phyloP scores from a whole-genome alignment of 2,329 filamentous ascomycete genomes.

The Stagonosporopsis rhizophila region DNA sequence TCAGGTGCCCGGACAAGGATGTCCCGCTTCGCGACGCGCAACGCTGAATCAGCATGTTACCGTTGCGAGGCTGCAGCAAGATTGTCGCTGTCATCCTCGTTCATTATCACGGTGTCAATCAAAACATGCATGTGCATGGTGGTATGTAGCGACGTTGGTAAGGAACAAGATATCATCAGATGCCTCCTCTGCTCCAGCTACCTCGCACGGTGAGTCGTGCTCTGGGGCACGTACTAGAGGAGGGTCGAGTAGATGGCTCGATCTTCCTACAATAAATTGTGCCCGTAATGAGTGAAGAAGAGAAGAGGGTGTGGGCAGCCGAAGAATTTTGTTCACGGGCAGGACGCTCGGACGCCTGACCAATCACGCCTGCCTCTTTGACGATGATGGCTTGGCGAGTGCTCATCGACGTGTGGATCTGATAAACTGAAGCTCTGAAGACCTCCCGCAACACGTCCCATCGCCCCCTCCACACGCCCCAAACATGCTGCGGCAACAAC shows the following conservation, averaged over 20 bases:
- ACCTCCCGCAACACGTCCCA: constrained; percentile 31
- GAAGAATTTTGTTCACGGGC: constrained; percentile 38
- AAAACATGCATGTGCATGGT: constrained; percentile 7
- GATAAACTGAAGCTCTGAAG: constrained; percentile 22
- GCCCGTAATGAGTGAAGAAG: constrained; percentile 65
- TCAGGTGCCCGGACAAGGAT: neutral
- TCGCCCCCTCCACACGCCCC: constrained; percentile 40
- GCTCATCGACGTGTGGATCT: constrained; percentile 1
- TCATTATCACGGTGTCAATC: neutral
- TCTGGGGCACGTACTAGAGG: constrained; percentile 72
- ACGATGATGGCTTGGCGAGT: constrained; percentile 19
- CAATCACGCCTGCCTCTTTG: constrained; percentile 38
- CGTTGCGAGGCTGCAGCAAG: neutral
- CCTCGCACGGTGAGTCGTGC: constrained; percentile 61
- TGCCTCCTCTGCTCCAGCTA: constrained; percentile 71
- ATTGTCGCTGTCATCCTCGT: neutral
- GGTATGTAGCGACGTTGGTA: constrained; percentile 70
- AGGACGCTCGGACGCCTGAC: constrained; percentile 28
- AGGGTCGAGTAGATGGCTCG: constrained; percentile 58
- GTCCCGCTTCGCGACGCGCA: constrained; percentile 1
- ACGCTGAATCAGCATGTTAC: constrained; percentile 2
- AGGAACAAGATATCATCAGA: constrained; percentile 68
- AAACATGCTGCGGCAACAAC: constrained; percentile 69
- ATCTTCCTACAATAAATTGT: constrained; percentile 71
- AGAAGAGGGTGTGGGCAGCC: constrained; percentile 27